Evolutionary conservation across 495 filamentous ascomycete genomes (phyloP).

Genomic region (Podospora didyma): DNA sequence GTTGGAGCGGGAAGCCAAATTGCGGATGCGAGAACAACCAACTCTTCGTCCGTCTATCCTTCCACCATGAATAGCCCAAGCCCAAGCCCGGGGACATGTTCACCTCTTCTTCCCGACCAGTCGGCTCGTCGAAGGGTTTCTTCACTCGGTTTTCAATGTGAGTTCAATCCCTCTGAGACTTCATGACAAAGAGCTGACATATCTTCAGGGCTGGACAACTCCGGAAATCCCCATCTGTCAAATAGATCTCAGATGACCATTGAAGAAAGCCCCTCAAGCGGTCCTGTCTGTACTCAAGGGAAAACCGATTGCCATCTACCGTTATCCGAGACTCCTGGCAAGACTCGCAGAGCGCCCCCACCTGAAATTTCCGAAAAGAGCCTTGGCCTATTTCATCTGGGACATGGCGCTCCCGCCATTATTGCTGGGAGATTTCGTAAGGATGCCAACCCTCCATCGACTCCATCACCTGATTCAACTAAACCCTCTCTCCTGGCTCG

Average conservation of each 20-base stretch:
- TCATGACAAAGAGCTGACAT: background rate
- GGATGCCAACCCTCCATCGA: conserved; percentile 18
- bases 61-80: conserved; percentile 13
- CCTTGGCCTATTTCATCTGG: conserved; percentile 26
- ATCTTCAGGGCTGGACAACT: conserved; percentile 11
- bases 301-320: background rate
- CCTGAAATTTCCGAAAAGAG: conserved; percentile 28
- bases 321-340: conserved; percentile 14
- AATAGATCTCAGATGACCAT: conserved; percentile 7
- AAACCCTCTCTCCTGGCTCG: conserved; percentile 31
- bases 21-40: conserved; percentile 1
- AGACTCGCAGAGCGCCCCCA: conserved; percentile 24
- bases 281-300: background rate
- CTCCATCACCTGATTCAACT: background rate
- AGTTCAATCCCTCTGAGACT: background rate
- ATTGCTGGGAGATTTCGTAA: conserved; percentile 32
- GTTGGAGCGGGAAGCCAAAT: background rate
- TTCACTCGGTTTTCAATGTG: conserved; percentile 14
- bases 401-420: conserved; percentile 21
- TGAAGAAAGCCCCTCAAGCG: conserved; percentile 1
- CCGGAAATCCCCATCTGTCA: conserved; percentile 3
- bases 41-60: conserved; percentile 24
- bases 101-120: conserved; percentile 4
- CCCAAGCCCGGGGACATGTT: conserved; percentile 11
- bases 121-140: background rate